Evolutionary conservation across 2,329 filamentous ascomycete genomes (phyloP).

Genomic region (Cytospora piceae): DNA sequence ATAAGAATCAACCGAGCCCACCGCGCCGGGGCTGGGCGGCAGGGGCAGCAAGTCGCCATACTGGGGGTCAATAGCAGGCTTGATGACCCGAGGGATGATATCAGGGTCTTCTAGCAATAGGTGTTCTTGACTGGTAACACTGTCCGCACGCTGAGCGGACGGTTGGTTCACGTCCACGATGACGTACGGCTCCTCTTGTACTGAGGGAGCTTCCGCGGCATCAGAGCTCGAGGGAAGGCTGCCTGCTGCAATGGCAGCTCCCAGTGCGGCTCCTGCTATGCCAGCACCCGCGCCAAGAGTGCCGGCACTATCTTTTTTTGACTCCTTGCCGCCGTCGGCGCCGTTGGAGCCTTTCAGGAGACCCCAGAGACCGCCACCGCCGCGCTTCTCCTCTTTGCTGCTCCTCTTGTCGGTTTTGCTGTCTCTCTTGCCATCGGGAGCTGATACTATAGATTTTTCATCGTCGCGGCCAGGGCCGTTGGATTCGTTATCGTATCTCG

Average conservation of each 20-base stretch:
- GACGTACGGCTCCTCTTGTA: constrained; percentile 36
- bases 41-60: constrained; percentile 68
- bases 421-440: constrained; percentile 40
- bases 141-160: constrained; percentile 30
- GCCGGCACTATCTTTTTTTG: constrained; percentile 67
- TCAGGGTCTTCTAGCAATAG: constrained; percentile 46
- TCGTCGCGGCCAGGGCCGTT: constrained; percentile 49
- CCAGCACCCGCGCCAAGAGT: constrained; percentile 72
- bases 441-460: constrained; percentile 52
- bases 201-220: constrained; percentile 50
- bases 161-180: constrained; percentile 18
- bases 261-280: constrained; percentile 53
- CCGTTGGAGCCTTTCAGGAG: constrained; percentile 51
- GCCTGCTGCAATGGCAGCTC: constrained; percentile 46
- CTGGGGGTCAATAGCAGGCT: constrained; percentile 68
- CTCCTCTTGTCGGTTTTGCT: constrained; percentile 43
- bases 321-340: constrained; percentile 41
- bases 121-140: constrained; percentile 45
- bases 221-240: constrained; percentile 44
- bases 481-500: constrained; percentile 40
- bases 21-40: constrained; percentile 62
- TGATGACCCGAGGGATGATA: constrained; percentile 60
- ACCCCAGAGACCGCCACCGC: constrained; percentile 52
- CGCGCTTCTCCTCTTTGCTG: constrained; percentile 46
- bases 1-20: constrained; percentile 40